These are phyloP conservation scores for Coffea eugenioides DNA, from an alignment of 257 asterid genomes.

Conservation along the genomic window DNA sequence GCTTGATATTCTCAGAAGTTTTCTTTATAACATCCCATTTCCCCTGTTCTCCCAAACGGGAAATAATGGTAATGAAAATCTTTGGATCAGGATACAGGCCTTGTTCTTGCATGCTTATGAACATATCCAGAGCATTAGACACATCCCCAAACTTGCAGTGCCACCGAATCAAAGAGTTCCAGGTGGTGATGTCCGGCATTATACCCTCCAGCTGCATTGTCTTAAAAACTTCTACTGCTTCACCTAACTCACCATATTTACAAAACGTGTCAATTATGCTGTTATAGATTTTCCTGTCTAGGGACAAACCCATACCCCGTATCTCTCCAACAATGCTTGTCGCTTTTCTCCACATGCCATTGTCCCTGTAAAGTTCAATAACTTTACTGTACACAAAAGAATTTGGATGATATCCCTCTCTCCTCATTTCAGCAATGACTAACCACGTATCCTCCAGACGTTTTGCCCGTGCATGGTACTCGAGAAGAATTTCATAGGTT, in stretches of 20 bases:
- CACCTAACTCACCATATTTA: conserved; percentile 69
- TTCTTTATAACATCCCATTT: conserved; percentile 59
- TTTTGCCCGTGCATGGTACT: conserved; percentile 64
- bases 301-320: conserved; percentile 48
- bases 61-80: conserved; percentile 42
- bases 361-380: conserved; percentile 74
- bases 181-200: conserved; percentile 67
- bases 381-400: conserved; percentile 78
- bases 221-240: conserved; percentile 59
- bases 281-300: conserved; percentile 66
- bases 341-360: conserved; percentile 97
- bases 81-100: background rate
- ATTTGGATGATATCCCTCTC: conserved; percentile 50
- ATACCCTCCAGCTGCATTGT: conserved; percentile 66
- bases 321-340: conserved; percentile 66
- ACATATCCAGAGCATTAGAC: conserved; percentile 54
- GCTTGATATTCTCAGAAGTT: conserved; percentile 48
- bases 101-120: conserved; percentile 70
- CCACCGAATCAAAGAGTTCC: conserved; percentile 87
- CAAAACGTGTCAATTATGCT: conserved; percentile 86
- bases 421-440: conserved; percentile 74
- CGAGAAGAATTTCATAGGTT: conserved; percentile 70
- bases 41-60: conserved; percentile 76
- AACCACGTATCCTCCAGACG: conserved; percentile 72
- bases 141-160: conserved; percentile 72